phyloP scores from a whole-genome alignment of 2,329 filamentous ascomycete genomes.

The Zarea fungicola region DNA sequence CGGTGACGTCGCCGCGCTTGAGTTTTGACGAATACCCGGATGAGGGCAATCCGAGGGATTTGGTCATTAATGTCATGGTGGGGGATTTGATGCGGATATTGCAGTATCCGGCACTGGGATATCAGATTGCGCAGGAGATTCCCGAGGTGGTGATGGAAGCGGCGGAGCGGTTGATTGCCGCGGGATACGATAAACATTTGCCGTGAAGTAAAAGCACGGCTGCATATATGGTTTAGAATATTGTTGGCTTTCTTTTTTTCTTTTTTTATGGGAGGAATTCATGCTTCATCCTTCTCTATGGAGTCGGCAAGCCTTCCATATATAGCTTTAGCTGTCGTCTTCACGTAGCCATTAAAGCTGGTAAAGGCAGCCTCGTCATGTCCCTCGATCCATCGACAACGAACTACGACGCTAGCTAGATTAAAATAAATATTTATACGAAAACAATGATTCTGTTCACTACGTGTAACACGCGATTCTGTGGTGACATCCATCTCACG shows the following conservation, averaged over 20 bases:
- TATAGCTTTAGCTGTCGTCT: conserved; percentile 28
- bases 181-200: conserved; percentile 34
- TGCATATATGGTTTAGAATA: neutral
- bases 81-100: conserved; percentile 39
- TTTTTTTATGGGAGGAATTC: neutral
- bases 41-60: conserved; percentile 33
- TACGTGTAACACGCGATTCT: conserved; percentile 26
- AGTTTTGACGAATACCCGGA: conserved; percentile 37
- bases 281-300: too few relatives aligned
- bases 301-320: neutral
- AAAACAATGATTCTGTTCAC: conserved; percentile 39
- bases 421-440: conserved; percentile 46
- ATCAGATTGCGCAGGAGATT: conserved; percentile 39
- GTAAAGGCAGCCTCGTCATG: conserved; percentile 70
- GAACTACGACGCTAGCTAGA: conserved; percentile 38
- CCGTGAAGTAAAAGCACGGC: conserved; percentile 20
- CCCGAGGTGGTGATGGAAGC: conserved; percentile 38
- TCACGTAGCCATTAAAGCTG: conserved; percentile 80
- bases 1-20: conserved; percentile 36
- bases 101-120: conserved; percentile 38
- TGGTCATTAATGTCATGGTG: conserved; percentile 41
- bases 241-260: neutral
- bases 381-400: conserved; percentile 64
- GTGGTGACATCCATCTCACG: conserved; percentile 41
- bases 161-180: conserved; percentile 33